phyloP scores from a whole-genome alignment of 1,139 yeast species.

The Geotrichum siamense region DNA sequence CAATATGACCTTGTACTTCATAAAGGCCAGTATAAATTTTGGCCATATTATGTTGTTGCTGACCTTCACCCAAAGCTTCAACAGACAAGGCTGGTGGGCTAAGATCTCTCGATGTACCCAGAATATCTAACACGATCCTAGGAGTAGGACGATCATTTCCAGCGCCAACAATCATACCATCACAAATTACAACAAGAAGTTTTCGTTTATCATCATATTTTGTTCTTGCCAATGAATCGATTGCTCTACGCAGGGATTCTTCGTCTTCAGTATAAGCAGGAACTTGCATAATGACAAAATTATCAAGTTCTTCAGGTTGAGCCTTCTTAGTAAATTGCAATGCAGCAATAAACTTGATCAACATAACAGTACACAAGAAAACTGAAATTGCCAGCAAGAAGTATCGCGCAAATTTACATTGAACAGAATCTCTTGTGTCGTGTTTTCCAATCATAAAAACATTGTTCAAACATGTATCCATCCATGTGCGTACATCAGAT shows the following conservation, averaged over 20 bases:
- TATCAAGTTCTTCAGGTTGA: constrained; percentile 36
- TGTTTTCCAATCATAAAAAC: constrained; percentile 38
- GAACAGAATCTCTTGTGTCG: constrained; percentile 36
- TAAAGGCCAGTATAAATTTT: constrained; percentile 39
- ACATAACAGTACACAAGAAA: constrained; percentile 35
- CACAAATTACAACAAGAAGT: constrained; percentile 37
- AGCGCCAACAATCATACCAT: constrained; percentile 41
- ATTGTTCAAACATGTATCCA: constrained; percentile 34
- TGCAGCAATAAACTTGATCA: constrained; percentile 38
- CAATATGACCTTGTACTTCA: constrained; percentile 40
- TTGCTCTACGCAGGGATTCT: constrained; percentile 38
- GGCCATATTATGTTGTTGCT: constrained; percentile 38
- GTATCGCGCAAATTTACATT: constrained; percentile 38
- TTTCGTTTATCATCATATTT: constrained; percentile 40
- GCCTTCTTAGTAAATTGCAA: constrained; percentile 34
- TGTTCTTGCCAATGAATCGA: constrained; percentile 38
- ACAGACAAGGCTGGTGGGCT: constrained; percentile 38
- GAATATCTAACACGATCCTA: constrained; percentile 38
- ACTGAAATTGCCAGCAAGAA: constrained; percentile 38
- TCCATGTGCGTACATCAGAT: constrained; percentile 25
- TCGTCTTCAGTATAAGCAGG: constrained; percentile 43
- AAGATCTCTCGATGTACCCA: constrained; percentile 36
- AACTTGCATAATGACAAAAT: constrained; percentile 39
- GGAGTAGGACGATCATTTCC: constrained; percentile 42
- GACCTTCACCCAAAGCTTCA: constrained; percentile 39